These are phyloP conservation scores for Lolium perenne DNA, from an alignment of 176 grass and related monocot species.

Conservation along the genomic window DNA sequence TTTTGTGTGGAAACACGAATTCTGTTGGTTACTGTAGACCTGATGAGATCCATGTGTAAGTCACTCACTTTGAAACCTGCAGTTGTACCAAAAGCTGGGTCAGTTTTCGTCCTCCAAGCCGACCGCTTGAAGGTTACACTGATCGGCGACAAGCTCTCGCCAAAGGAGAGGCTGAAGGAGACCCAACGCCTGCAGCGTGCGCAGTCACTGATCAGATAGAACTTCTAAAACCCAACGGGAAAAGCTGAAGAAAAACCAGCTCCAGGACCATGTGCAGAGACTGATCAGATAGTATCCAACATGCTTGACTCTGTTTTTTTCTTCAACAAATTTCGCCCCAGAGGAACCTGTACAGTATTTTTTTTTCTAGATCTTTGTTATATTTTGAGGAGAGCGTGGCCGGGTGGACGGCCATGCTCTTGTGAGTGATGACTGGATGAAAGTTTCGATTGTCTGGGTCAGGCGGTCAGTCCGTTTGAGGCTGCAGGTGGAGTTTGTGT, in stretches of 20 bases:
- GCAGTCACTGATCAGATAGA: slow-evolving; percentile 56
- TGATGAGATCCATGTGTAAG: background rate
- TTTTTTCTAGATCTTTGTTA: background rate
- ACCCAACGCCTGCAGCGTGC: slow-evolving; percentile 38
- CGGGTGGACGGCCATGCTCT: too few relatives aligned
- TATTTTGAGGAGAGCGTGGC: too few relatives aligned
- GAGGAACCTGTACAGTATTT: background rate
- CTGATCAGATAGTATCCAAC: slow-evolving; percentile 37
- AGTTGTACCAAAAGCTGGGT: slow-evolving; percentile 92
- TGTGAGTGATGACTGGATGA: too few relatives aligned
- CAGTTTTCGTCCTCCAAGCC: slow-evolving; percentile 87
- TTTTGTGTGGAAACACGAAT: background rate
- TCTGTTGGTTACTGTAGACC: background rate
- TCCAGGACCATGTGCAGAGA: slow-evolving; percentile 32
- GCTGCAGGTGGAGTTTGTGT: too few relatives aligned
- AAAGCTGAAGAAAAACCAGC: slow-evolving; percentile 43
- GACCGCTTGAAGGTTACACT: slow-evolving; percentile 78
- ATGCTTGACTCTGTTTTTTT: background rate
- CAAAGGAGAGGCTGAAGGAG: slow-evolving; percentile 58
- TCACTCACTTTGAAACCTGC: slow-evolving; percentile 37
- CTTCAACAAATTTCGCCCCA: background rate
- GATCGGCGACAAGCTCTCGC: slow-evolving; percentile 70
- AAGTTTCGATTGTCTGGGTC: too few relatives aligned
- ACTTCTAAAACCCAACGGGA: slow-evolving; percentile 25
- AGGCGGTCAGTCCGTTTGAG: too few relatives aligned